Evolutionary conservation across 148 eudicot genomes (phyloP).

Genomic region (Vaccinium corymbosum): DNA sequence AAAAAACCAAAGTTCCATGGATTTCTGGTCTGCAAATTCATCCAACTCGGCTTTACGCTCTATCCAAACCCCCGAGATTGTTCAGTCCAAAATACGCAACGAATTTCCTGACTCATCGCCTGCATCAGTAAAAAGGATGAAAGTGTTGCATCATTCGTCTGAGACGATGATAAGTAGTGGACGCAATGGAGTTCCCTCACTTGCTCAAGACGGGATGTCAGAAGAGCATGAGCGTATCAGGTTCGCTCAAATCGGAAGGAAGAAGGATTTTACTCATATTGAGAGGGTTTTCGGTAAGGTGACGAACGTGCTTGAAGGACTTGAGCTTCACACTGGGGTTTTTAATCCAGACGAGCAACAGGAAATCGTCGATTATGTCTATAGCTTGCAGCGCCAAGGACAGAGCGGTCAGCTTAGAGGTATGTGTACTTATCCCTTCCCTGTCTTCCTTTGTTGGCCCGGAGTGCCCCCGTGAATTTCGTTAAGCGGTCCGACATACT

Average conservation of each 20-base stretch:
- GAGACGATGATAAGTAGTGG: not conserved
- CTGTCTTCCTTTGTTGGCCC: not conserved
- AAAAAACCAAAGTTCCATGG: not conserved
- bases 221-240: slow-evolving; percentile 30
- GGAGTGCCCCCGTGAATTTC: too few relatives aligned
- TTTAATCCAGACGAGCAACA: slow-evolving; percentile 53
- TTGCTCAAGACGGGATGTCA: slow-evolving; percentile 6
- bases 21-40: slow-evolving; percentile 18
- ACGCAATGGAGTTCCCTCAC: not conserved
- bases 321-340: slow-evolving; percentile 55
- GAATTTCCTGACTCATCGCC: slow-evolving; percentile 7
- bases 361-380: slow-evolving; percentile 51
- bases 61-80: not conserved
- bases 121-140: slow-evolving; percentile 17
- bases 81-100: not conserved
- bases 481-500: too few relatives aligned
- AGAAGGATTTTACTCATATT: slow-evolving; percentile 39
- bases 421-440: slow-evolving; percentile 19
- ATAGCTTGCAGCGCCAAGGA: slow-evolving; percentile 50
- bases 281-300: slow-evolving; percentile 45
- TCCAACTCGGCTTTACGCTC: not conserved
- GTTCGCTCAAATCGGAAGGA: slow-evolving; percentile 39
- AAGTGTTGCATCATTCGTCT: not conserved
- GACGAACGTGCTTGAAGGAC: slow-evolving; percentile 52
- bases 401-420: slow-evolving; percentile 53